Conservation (phyloP, 192 early-diverging fungal genomes). For the Phycomyces nitens region DNA sequence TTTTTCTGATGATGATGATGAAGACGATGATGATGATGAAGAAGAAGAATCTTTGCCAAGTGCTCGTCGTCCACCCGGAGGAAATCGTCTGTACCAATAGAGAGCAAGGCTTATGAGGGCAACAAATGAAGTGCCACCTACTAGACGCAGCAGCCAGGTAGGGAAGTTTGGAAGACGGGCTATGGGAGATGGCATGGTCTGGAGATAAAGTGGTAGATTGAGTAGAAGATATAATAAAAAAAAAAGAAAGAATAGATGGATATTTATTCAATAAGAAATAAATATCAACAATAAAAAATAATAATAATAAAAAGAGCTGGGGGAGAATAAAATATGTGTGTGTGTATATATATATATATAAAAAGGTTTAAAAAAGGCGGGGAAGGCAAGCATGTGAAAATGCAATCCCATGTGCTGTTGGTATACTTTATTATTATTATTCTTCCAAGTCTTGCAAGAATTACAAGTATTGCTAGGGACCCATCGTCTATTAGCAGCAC, state of each 20-base stretch:
- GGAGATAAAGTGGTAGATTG: not conserved
- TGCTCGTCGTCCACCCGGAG: conserved; percentile 7
- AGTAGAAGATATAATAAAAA: not conserved
- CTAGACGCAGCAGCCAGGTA: conserved; percentile 26
- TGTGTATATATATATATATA: too few relatives aligned
- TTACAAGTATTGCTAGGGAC: too few relatives aligned
- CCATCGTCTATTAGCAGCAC: too few relatives aligned
- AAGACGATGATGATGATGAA: not conserved
- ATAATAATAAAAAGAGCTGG: not conserved
- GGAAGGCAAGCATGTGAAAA: conserved; percentile 1
- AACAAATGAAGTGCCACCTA: conserved; percentile 26
- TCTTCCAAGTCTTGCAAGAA: too few relatives aligned
- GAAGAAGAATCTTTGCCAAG: not conserved
- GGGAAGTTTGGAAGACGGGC: conserved; percentile 2
- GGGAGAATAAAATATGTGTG: not conserved
- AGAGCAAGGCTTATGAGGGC: conserved; percentile 18
- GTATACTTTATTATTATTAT: too few relatives aligned
- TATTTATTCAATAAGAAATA: too few relatives aligned
- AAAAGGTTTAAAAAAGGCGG: conserved; percentile 1
- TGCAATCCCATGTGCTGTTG: not conserved
- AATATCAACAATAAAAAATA: too few relatives aligned
- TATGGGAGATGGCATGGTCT: conserved; percentile 4
- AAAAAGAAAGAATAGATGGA: not conserved
- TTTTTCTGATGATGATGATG: too few relatives aligned
- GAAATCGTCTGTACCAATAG: conserved; percentile 18